Conservation (phyloP, 805 yeast species). For the Clavispora carvajalis region DNA sequence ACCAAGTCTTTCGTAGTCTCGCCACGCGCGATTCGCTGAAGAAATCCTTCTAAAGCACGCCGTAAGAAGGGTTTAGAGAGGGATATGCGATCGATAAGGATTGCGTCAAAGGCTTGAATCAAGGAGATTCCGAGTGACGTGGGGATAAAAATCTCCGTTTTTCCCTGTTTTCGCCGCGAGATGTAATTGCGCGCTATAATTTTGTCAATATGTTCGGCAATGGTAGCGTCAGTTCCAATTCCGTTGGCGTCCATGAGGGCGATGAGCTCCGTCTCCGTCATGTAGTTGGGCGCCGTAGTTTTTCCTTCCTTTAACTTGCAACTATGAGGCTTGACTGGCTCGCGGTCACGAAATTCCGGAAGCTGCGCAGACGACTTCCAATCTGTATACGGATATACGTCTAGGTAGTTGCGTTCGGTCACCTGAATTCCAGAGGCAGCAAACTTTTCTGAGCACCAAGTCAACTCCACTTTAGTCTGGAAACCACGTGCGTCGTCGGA, state of each 20-base stretch:
- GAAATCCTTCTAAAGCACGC: constrained; percentile 62
- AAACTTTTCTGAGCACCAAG: constrained; percentile 79
- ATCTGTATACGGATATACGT: constrained; percentile 68
- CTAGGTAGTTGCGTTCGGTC: constrained; percentile 67
- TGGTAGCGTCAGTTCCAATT: constrained; percentile 98
- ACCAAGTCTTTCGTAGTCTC: constrained; percentile 47
- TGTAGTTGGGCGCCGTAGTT: constrained; percentile 73
- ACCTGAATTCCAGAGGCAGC: constrained; percentile 72
- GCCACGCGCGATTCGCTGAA: constrained; percentile 70
- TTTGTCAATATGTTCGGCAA: constrained; percentile 94
- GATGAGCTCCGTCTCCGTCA: constrained; percentile 91
- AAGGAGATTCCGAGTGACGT: constrained; percentile 79
- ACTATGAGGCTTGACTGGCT: constrained; percentile 47
- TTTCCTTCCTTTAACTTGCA: constrained; percentile 66
- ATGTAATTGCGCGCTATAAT: constrained; percentile 66
- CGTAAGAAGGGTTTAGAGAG: constrained; percentile 87
- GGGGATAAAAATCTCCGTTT: constrained; percentile 56
- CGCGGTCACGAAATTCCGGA: constrained; percentile 59
- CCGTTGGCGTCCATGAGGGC: constrained; percentile 95
- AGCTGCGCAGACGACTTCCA: constrained; percentile 69
- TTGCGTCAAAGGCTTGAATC: constrained; percentile 79
- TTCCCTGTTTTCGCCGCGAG: constrained; percentile 33
- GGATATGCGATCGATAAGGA: constrained; percentile 66
- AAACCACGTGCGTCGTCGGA: constrained; percentile 85
- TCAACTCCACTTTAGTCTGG: constrained; percentile 52